Evolutionary conservation across 1,139 yeast species (phyloP).

Genomic region (Pichia sp.): DNA sequence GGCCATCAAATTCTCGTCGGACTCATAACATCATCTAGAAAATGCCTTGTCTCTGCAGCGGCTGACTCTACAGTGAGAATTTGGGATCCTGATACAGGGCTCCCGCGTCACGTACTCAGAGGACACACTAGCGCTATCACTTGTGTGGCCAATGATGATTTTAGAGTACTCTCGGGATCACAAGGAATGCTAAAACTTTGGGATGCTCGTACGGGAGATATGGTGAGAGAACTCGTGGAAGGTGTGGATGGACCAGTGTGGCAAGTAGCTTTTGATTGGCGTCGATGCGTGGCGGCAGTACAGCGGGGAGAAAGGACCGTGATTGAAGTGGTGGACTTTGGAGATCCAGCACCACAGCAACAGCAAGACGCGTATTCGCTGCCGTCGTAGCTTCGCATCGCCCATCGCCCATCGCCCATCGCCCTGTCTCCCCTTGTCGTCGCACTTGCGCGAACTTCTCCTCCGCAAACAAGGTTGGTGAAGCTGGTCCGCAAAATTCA

Average conservation of each 20-base stretch:
- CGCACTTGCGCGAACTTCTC: too few relatives aligned
- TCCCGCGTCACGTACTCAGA: conserved; percentile 58
- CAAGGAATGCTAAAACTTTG: conserved; percentile 75
- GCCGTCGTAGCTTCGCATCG: too few relatives aligned
- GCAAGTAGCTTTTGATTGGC: conserved; percentile 86
- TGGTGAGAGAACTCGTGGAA: conserved; percentile 65
- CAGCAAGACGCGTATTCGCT: too few relatives aligned
- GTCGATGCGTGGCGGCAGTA: conserved; percentile 91
- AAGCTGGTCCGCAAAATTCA: too few relatives aligned
- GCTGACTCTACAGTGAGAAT: conserved; percentile 89
- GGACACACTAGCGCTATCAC: conserved; percentile 90
- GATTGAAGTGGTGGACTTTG: conserved; percentile 83
- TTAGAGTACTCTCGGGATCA: conserved; percentile 82
- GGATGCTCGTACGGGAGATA: conserved; percentile 73
- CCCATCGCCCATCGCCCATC: too few relatives aligned
- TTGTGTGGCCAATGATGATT: conserved; percentile 86
- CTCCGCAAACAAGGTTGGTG: too few relatives aligned
- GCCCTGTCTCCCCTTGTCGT: too few relatives aligned
- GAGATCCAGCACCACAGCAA: conserved; percentile 38
- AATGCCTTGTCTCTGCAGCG: conserved; percentile 88
- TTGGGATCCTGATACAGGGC: conserved; percentile 85
- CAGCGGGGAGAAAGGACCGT: conserved; percentile 51
- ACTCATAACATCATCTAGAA: conserved; percentile 66
- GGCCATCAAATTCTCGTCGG: conserved; percentile 94
- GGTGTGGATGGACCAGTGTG: conserved; percentile 83